Conservation (phyloP, 441 rosid species). For the Populus tomentosa region DNA sequence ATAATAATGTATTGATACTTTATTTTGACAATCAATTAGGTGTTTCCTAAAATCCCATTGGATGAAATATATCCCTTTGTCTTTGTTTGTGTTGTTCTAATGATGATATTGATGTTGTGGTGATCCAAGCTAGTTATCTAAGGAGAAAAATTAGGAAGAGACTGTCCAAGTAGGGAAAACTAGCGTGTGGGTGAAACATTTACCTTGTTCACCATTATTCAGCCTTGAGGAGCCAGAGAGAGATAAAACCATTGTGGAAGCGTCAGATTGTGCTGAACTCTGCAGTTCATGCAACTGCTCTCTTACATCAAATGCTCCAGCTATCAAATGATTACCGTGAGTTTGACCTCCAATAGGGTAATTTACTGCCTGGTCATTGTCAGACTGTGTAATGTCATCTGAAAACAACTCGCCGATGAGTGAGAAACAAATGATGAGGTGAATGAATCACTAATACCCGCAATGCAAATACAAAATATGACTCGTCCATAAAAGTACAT, state of each 20-base stretch:
- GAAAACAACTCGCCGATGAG: conserved; percentile 19
- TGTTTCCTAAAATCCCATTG: too few relatives aligned
- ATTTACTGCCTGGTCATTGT: conserved; percentile 28
- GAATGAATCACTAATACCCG: conserved; percentile 7
- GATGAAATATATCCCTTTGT: too few relatives aligned
- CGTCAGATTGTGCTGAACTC: conserved; percentile 18
- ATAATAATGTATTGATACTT: too few relatives aligned
- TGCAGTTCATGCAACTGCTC: conserved; percentile 16
- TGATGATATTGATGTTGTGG: too few relatives aligned
- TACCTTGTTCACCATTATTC: conserved; percentile 27
- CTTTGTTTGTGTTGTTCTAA: too few relatives aligned
- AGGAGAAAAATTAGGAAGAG: not conserved
- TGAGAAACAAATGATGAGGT: conserved; percentile 5
- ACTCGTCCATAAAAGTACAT: not conserved
- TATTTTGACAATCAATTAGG: too few relatives aligned
- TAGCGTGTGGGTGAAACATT: not conserved
- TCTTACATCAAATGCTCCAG: conserved; percentile 20
- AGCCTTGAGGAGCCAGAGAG: conserved; percentile 11
- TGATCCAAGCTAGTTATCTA: not conserved
- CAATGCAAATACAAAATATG: not conserved
- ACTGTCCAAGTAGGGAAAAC: not conserved
- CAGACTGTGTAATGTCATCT: conserved; percentile 73
- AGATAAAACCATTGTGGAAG: conserved; percentile 13
- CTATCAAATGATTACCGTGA: not conserved
- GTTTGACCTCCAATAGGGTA: conserved; percentile 22